Percentiles rank a stretch among this genome's conserved stretches.
Evolutionary conservation across 306 rosid species (phyloP).

Genomic region (Acacia confusa): DNA sequence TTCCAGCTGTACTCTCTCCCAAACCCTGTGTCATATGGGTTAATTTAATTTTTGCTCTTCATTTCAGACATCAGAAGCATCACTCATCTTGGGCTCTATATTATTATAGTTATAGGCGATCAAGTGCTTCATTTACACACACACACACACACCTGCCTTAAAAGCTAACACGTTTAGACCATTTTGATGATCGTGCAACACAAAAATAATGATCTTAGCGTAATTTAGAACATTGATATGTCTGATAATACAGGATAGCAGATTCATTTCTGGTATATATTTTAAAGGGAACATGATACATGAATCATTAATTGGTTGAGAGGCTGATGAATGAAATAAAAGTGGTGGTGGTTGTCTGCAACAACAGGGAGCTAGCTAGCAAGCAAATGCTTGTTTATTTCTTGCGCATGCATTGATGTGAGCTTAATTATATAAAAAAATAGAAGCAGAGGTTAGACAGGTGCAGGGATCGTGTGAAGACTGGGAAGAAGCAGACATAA

Average conservation of each 20-base stretch:
- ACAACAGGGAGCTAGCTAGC: too few relatives aligned
- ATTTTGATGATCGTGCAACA: not conserved
- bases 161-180: slow-evolving; percentile 34
- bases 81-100: slow-evolving; percentile 39
- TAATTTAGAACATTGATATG: not conserved
- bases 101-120: slow-evolving; percentile 19
- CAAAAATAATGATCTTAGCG: not conserved
- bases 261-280: not conserved
- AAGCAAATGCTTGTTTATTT: slow-evolving; percentile 30
- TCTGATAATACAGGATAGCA: not conserved
- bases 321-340: slow-evolving; percentile 15
- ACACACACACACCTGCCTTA: not conserved
- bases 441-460: slow-evolving; percentile 28
- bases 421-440: slow-evolving; percentile 5
- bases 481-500: slow-evolving; percentile 41
- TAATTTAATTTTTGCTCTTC: slow-evolving; percentile 8
- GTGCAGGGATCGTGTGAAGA: slow-evolving; percentile 56
- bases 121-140: slow-evolving; percentile 6
- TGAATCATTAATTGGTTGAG: not conserved
- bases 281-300: not conserved
- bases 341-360: slow-evolving; percentile 34
- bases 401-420: slow-evolving; percentile 27
- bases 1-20: slow-evolving; percentile 35
- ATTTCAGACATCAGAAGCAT: slow-evolving; percentile 20
- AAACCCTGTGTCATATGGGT: not conserved